A percentile compares a stretch with the other conserved stretches of the same genome.
Evolutionary conservation across 225 moss, liverwort and hornwort species (phyloP).

Genomic region (Pleurozium schreberi): DNA sequence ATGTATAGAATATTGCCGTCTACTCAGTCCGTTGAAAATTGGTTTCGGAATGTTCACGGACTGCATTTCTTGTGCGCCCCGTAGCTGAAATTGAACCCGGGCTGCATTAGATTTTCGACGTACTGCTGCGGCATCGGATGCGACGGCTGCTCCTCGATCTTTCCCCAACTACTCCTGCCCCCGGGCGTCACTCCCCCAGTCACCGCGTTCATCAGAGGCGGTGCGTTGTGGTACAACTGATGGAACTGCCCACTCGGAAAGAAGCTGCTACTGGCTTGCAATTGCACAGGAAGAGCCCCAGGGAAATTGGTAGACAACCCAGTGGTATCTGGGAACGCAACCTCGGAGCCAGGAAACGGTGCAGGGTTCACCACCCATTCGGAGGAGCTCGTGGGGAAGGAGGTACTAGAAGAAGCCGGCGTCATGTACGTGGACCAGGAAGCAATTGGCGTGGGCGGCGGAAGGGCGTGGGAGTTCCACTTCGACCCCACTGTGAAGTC

Average conservation of each 20-base stretch:
- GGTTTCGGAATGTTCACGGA: neutral
- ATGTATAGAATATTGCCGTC: neutral
- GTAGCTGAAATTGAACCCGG: slow-evolving; percentile 8
- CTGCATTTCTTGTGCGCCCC: neutral
- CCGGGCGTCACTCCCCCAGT: neutral
- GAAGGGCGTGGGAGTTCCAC: slow-evolving; percentile 18
- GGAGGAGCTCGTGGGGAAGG: slow-evolving; percentile 5
- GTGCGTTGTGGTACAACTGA: slow-evolving; percentile 14
- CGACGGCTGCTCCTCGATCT: slow-evolving; percentile 18
- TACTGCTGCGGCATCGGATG: slow-evolving; percentile 11
- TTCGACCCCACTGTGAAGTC: slow-evolving; percentile 37
- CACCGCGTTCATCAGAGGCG: neutral
- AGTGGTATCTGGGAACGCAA: neutral
- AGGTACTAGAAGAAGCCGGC: neutral
- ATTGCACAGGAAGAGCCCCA: slow-evolving; percentile 9
- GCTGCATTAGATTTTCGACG: slow-evolving; percentile 6
- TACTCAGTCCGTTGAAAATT: neutral
- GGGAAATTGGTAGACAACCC: slow-evolving; percentile 7
- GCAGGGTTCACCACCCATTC: slow-evolving; percentile 15
- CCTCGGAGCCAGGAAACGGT: slow-evolving; percentile 13
- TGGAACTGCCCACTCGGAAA: neutral
- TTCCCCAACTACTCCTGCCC: slow-evolving; percentile 22
- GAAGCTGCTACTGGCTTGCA: slow-evolving; percentile 12
- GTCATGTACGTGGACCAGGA: slow-evolving; percentile 31
- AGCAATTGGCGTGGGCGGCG: slow-evolving; percentile 3